Conservation (phyloP, 2,329 filamentous ascomycete species). For the Teratosphaeria destructans region DNA sequence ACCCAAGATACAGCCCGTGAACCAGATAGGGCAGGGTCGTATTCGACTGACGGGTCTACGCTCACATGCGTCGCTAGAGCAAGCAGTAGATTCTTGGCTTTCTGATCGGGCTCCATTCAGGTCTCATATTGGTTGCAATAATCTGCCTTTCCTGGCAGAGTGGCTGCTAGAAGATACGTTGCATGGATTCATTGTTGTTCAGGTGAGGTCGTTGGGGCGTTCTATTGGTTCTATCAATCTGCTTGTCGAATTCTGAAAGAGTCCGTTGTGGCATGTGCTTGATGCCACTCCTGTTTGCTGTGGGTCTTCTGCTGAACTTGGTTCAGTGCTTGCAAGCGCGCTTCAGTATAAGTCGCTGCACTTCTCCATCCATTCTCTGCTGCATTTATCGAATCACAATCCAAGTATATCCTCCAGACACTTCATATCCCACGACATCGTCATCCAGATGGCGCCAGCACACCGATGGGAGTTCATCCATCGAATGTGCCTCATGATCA, state of each 20-base stretch:
- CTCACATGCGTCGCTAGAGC: too few species aligned
- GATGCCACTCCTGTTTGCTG: not conserved
- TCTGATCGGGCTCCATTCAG: not conserved
- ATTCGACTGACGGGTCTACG: too few species aligned
- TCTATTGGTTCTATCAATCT: not conserved
- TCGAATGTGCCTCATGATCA: not conserved
- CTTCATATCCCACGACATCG: not conserved
- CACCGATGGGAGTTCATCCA: not conserved
- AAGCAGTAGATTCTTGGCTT: too few species aligned
- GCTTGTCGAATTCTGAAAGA: not conserved
- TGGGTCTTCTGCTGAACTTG: not conserved
- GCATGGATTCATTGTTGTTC: not conserved
- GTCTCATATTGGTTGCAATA: not conserved
- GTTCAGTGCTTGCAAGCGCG: not conserved
- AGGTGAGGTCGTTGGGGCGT: not conserved
- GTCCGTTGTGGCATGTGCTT: not conserved
- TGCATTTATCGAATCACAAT: not conserved
- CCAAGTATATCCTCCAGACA: not conserved
- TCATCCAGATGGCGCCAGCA: not conserved
- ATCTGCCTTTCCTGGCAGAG: not conserved
- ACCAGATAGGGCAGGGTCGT: too few species aligned
- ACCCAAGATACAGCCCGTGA: too few species aligned
- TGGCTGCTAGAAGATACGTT: not conserved
- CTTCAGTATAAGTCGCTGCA: not conserved
- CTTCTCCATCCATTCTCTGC: too few species aligned